Conservation (phyloP, 768 basidiomycete genomes). For the Trametes punicea region DNA sequence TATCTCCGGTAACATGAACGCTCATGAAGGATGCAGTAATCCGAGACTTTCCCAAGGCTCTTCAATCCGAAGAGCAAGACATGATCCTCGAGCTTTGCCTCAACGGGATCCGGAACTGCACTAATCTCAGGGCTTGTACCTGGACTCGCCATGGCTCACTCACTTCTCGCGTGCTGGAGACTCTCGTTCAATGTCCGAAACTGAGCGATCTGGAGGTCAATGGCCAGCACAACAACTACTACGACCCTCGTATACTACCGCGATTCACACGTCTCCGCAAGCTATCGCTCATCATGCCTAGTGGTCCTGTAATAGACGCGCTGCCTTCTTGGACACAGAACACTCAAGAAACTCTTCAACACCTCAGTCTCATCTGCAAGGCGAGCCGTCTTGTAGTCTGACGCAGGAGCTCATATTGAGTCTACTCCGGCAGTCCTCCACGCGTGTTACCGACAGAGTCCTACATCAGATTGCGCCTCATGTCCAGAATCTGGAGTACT, state of each 20-base stretch:
- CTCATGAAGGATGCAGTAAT: conserved; percentile 46
- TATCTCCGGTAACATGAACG: background rate
- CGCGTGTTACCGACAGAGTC: conserved; percentile 54
- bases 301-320: conserved; percentile 44
- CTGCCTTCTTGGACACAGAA: conserved; percentile 49
- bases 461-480: conserved; percentile 48
- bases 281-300: conserved; percentile 77
- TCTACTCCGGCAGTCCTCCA: conserved; percentile 44
- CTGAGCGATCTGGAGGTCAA: conserved; percentile 69
- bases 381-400: conserved; percentile 32
- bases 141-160: conserved; percentile 84
- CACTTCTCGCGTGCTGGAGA: conserved; percentile 53
- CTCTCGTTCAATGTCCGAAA: conserved; percentile 39
- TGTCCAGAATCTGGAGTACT: conserved; percentile 49
- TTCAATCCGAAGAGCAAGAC: conserved; percentile 31
- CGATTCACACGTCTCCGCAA: conserved; percentile 50
- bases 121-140: conserved; percentile 57
- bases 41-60: conserved; percentile 65
- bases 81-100: conserved; percentile 40
- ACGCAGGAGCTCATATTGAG: background rate
- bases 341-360: conserved; percentile 46
- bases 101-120: conserved; percentile 56
- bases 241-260: conserved; percentile 49
- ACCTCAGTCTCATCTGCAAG: conserved; percentile 68
- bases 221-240: conserved; percentile 53